Evolutionary conservation across 352 stramenopile species (phyloP).

Genomic region (Globisporangium spinosum): DNA sequence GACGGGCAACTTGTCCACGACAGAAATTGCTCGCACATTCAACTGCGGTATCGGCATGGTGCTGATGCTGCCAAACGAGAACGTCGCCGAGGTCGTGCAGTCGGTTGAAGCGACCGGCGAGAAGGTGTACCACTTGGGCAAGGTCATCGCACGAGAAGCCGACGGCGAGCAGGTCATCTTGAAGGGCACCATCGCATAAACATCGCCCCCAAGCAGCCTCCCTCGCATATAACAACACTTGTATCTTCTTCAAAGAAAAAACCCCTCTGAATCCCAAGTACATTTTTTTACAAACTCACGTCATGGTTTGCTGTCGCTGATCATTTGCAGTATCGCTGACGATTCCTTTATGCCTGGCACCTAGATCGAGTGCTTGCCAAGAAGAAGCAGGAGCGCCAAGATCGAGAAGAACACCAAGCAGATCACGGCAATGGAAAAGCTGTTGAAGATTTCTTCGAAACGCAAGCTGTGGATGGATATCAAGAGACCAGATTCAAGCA

Average conservation of each 20-base stretch:
- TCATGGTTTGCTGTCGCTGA: neutral
- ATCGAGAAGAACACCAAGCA: constrained; percentile 41
- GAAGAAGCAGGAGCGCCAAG: constrained; percentile 40
- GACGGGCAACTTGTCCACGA: constrained; percentile 89
- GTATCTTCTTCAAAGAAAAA: constrained; percentile 10
- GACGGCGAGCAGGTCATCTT: constrained; percentile 86
- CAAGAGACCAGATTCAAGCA: constrained; percentile 4
- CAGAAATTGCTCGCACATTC: constrained; percentile 96
- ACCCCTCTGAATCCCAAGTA: constrained; percentile 3
- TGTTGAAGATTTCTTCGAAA: constrained; percentile 61
- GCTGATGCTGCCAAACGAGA: constrained; percentile 89
- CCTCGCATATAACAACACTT: neutral
- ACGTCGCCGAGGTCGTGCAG: constrained; percentile 86
- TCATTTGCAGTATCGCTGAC: neutral
- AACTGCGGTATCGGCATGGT: constrained; percentile 99
- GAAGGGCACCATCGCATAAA: constrained; percentile 62
- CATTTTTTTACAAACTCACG: constrained; percentile 9
- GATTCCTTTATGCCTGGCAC: neutral
- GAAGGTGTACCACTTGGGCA: constrained; percentile 89
- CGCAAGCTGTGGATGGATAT: constrained; percentile 29
- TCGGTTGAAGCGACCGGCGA: constrained; percentile 85
- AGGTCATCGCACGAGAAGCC: constrained; percentile 49
- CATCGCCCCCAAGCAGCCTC: neutral
- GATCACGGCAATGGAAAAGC: constrained; percentile 53
- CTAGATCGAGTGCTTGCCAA: constrained; percentile 17